These are phyloP conservation scores for Pythium sukuiense DNA, from an alignment of 352 stramenopile genomes.

Conservation along the genomic window DNA sequence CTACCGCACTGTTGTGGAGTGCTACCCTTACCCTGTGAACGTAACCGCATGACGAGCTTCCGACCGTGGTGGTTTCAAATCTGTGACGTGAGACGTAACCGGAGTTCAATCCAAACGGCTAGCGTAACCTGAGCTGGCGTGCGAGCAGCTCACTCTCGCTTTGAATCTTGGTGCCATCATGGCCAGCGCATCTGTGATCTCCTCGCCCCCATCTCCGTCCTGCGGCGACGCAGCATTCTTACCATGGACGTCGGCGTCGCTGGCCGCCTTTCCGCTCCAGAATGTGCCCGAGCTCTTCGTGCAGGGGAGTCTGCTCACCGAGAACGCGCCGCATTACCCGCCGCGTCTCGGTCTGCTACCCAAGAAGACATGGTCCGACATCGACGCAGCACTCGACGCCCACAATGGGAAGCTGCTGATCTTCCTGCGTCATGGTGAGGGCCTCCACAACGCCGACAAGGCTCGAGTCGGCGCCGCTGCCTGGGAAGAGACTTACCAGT, in stretches of 20 bases:
- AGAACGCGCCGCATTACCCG: conserved; percentile 34
- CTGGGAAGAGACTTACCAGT: conserved; percentile 58
- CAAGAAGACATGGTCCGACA: conserved; percentile 41
- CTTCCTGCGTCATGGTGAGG: conserved; percentile 67
- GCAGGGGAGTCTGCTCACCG: conserved; percentile 35
- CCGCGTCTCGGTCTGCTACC: conserved; percentile 44
- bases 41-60: too few relatives aligned
- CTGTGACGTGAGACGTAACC: conserved; percentile 5
- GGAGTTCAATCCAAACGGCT: not conserved
- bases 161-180: not conserved
- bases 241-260: conserved; percentile 6
- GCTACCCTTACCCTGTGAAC: too few relatives aligned
- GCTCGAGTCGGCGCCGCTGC: conserved; percentile 44
- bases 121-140: conserved; percentile 3
- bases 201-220: not conserved
- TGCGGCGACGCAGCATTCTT: conserved; percentile 8
- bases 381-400: conserved; percentile 37
- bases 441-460: conserved; percentile 67
- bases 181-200: not conserved
- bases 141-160: not conserved
- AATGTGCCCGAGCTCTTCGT: conserved; percentile 43
- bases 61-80: not conserved
- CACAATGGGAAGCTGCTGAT: conserved; percentile 48
- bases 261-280: conserved; percentile 14
- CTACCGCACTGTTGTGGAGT: too few relatives aligned